Evolutionary conservation across 495 filamentous ascomycete genomes (phyloP).

Genomic region (Xylaria grammica): DNA sequence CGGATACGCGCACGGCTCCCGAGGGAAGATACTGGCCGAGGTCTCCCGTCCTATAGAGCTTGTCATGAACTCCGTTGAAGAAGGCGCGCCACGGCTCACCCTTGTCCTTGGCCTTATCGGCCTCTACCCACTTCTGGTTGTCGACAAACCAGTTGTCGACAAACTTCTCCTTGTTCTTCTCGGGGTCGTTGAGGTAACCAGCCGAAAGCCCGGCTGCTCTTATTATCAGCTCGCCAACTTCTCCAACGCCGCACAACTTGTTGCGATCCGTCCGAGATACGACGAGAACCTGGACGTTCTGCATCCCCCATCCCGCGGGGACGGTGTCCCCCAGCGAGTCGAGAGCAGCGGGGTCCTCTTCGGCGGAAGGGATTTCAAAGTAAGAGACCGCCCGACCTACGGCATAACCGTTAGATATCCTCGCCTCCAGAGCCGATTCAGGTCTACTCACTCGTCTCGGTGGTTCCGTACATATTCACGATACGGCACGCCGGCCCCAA

Average conservation of each 20-base stretch:
- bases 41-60: conserved; percentile 85
- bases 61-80: conserved; percentile 83
- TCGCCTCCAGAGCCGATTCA: too few species aligned
- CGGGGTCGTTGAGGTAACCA: conserved; percentile 75
- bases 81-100: conserved; percentile 76
- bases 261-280: conserved; percentile 78
- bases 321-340: conserved; percentile 81
- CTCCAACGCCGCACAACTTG: conserved; percentile 77
- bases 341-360: conserved; percentile 68
- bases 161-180: conserved; percentile 81
- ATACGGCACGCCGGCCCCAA: conserved; percentile 82
- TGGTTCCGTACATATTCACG: conserved; percentile 92
- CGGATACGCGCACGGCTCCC: conserved; percentile 78
- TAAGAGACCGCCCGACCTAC: conserved; percentile 84
- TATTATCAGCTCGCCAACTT: conserved; percentile 87
- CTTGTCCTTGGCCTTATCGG: conserved; percentile 32
- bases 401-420: too few species aligned
- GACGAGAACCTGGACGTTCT: conserved; percentile 90
- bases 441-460: conserved; percentile 93
- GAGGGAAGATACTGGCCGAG: conserved; percentile 73
- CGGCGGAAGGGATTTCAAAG: conserved; percentile 78
- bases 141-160: conserved; percentile 89
- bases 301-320: conserved; percentile 90
- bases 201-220: conserved; percentile 71
- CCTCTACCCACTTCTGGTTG: conserved; percentile 45